phyloP scores from a whole-genome alignment of 257 asterid species.

The Rehmannia glutinosa region DNA sequence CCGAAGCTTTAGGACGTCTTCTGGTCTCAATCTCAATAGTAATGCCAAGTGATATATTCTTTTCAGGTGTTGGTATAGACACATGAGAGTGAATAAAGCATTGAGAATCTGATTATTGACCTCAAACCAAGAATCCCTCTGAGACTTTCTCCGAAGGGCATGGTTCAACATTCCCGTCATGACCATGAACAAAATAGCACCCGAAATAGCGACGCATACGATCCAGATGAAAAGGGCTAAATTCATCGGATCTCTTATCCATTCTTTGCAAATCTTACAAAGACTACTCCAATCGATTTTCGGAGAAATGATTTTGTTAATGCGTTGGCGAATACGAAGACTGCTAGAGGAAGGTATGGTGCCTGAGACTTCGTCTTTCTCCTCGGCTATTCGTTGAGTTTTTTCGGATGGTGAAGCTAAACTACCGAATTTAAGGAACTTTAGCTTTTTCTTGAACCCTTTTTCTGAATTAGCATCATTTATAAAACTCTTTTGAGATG shows the following conservation, averaged over 20 bases:
- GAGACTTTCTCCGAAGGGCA: constrained; percentile 52
- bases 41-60: constrained; percentile 51
- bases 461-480: constrained; percentile 31
- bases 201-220: constrained; percentile 54
- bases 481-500: constrained; percentile 57
- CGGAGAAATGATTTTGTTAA: constrained; percentile 34
- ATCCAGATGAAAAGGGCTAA: constrained; percentile 66
- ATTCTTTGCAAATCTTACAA: constrained; percentile 44
- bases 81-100: constrained; percentile 74
- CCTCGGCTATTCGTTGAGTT: constrained; percentile 61
- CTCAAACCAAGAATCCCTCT: constrained; percentile 68
- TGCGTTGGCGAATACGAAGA: constrained; percentile 40
- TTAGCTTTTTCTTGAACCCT: constrained; percentile 32
- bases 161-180: constrained; percentile 74
- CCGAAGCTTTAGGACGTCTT: constrained; percentile 38
- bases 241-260: constrained; percentile 62
- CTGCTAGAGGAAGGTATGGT: constrained; percentile 66
- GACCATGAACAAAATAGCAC: constrained; percentile 66
- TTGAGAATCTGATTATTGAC: constrained; percentile 77
- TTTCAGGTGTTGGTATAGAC: constrained; percentile 63
- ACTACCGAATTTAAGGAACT: constrained; percentile 47
- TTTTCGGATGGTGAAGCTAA: constrained; percentile 61
- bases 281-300: constrained; percentile 48
- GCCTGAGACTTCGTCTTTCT: constrained; percentile 71
- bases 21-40: constrained; percentile 49